Evolutionary conservation across 306 rosid genomes (phyloP), one percentile per base, ranked within the genome.

Genomic region (Quercus ilex): DNA sequence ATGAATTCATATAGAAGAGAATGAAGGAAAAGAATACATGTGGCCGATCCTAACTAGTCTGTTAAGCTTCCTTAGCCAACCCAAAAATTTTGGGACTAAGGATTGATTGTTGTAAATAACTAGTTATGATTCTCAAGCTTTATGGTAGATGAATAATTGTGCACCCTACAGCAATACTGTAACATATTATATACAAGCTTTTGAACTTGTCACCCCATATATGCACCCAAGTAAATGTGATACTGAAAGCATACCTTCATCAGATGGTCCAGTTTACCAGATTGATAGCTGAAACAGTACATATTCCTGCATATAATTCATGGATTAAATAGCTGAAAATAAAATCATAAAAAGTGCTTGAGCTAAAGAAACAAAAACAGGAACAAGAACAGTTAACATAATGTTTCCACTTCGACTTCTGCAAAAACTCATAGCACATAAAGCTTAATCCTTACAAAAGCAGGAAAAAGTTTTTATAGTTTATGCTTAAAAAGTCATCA

Each of bases 181-280:
- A 21, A 20, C 23, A 23, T 21, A 3, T 2, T 59, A 23, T 8
- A 21, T 25, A 28, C 41, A 63, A 63, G 69, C 38, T 63, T 33
- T 9, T 28, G 19, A 63, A 63, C 69, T 4, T 14, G 20, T 17
- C 4, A 17, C 4, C 55, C 57, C 1, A 69, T 55, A 30, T 49
- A 52, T 38, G 57, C 12, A 73, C 62, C 43, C 12, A 51, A 15
- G 46, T 46, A 26, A 71, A 30, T 69, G 57, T 71, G 75, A 69
- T 60, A 38, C 62, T 58, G 60, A 69, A 72, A 78, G 58, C 85
- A 51, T 87, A 93, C 99, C 99, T 93, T 96, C 99, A 93, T 89
- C 55, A 96, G 88, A 90, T 96, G 98, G 92, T 96, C 99, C 78
- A 96, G 78, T 78, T 96, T 96, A 51, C 99, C 99, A 69, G 99